Evolutionary conservation across 2,329 filamentous ascomycete genomes (phyloP), one percentile per base, ranked within the genome.

Genomic region (Fusarium paranaense): DNA sequence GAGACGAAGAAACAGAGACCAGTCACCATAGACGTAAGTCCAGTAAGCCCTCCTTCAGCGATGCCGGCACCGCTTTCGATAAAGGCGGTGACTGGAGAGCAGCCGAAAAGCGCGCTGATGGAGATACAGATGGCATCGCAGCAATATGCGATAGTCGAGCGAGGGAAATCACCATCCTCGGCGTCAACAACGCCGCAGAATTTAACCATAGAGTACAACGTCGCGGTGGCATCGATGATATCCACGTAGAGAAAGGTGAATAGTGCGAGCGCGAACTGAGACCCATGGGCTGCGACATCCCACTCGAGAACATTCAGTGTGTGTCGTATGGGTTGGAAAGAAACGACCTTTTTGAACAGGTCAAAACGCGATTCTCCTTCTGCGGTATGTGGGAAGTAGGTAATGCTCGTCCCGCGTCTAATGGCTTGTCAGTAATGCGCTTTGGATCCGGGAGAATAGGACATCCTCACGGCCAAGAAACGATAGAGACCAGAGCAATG

Each of bases 311-410:
- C 93, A 22, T 85, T 87, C 2, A 95, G 85, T 3, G 89, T 90
- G 58, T 88, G 87, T 69, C 87, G 81, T 78, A 96, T 95, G 1
- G 90, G 88, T 78, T 94, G 93, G 85, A 96, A 95, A 5, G 90
- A 90, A 18, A 94, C 93, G 1, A 96, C 92, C 78, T 94, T 88
- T 80, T 92, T 93, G 88, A 96, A 96, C 83, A 95, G 95, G 69
- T 95, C 87, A 81, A 95, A 96, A 20, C 85, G 85, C 70, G 87
- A 86, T 79, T 95, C 85, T 47, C 94, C 94, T 4, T 90, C 82
- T 0, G 85, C 78, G 0, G 89, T 93, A 76, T 94, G 85, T 0
- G 94, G 93, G 83, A 96, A 96, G 81, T 92, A 94, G 2, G 94
- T 95, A 57, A 96, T 90, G 0, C 87, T 80, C 0, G 93, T 95